Evolutionary conservation across 805 yeast species (phyloP), one percentile per base, ranked within the genome.

Genomic region (Zygotorulaspora florentina): DNA sequence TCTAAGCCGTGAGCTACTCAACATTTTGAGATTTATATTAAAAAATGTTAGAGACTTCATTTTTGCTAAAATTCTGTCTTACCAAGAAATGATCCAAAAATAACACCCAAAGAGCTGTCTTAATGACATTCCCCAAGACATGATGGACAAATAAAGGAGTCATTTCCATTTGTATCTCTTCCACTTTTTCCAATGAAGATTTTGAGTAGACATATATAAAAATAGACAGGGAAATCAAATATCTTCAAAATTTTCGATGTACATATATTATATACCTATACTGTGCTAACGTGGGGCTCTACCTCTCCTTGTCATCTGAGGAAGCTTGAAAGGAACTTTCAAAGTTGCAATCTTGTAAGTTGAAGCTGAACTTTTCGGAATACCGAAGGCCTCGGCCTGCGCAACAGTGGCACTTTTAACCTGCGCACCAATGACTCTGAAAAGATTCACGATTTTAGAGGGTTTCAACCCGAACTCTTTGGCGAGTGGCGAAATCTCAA

Each of bases 271-370:
- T 5, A 29, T 27, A 9, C 11, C 35, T 31, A 33, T 33, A 16
- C 20, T 11, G 8, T 31, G n/a, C 20, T 42, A 48, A 13, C 52
- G 48, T 29, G 64, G 56, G 51, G 66, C 73, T 61, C 77, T 72
- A 34, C 81, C 81, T 59, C 86, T 75, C 71, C 82, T 80, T 9
- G 82, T 76, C 75, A 86, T 75, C 56, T 85, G 91, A 7, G 99
- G 99, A 42, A 87, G 72, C 62, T 80, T 83, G 69, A 93, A 85
- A 33, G 99, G 99, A 27, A 89, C 96, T 64, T 78, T 82, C 66
- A 93, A 75, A 13, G 79, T 68, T 2, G 97, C 98, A 54, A 91
- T 73, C 66, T 88, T 87, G 67, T 85, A 83, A 31, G 80, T 74
- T 8, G 79, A 64, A 11, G 82, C 82, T 44, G 75, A 70, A 42